A percentile compares a stretch with the other conserved stretches of the same genome.
Evolutionary conservation across 352 stramenopile species (phyloP).

Genomic region (Hyaloperonospora arabidopsidis): DNA sequence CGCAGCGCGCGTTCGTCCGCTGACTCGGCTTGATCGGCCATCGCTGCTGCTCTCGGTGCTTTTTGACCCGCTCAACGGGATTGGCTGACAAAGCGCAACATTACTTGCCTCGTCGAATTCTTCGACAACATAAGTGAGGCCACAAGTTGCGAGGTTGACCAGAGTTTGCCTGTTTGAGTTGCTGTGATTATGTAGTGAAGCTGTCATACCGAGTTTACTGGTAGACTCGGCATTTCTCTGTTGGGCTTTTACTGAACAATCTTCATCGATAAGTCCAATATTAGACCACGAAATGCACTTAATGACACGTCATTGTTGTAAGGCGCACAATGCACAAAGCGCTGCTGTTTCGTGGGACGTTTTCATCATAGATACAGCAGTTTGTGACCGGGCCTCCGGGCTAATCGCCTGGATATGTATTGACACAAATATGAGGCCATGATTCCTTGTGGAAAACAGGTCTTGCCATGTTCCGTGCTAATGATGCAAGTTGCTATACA

Average conservation of each 20-base stretch:
- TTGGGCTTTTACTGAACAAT: no score
- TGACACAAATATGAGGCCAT: slow-evolving; percentile 53
- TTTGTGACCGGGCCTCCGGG: slow-evolving; percentile 85
- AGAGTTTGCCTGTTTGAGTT: no score
- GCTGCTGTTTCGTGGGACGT: slow-evolving; percentile 85
- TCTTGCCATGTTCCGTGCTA: slow-evolving; percentile 24
- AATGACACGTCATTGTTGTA: no score
- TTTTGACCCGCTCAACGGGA: background rate
- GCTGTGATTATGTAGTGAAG: no score
- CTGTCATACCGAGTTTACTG: no score
- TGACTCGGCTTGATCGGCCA: slow-evolving; percentile 24
- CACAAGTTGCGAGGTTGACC: no score
- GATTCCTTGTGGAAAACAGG: slow-evolving; percentile 40
- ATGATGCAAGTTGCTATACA: slow-evolving; percentile 23
- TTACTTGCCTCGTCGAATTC: slow-evolving; percentile 65
- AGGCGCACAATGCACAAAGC: slow-evolving; percentile 35
- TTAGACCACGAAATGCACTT: no score
- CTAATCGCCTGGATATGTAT: slow-evolving; percentile 86
- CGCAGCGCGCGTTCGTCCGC: slow-evolving; percentile 48
- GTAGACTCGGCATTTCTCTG: no score
- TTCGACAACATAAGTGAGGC: slow-evolving; percentile 14
- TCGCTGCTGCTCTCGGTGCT: slow-evolving; percentile 1
- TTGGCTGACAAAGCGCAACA: slow-evolving; percentile 26
- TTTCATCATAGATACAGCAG: slow-evolving; percentile 77
- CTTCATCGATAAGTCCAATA: no score